A percentile compares a stretch with the other conserved stretches of the same genome.
Conservation (phyloP, 2,329 filamentous ascomycete species). For the Exserohilum turcica region DNA sequence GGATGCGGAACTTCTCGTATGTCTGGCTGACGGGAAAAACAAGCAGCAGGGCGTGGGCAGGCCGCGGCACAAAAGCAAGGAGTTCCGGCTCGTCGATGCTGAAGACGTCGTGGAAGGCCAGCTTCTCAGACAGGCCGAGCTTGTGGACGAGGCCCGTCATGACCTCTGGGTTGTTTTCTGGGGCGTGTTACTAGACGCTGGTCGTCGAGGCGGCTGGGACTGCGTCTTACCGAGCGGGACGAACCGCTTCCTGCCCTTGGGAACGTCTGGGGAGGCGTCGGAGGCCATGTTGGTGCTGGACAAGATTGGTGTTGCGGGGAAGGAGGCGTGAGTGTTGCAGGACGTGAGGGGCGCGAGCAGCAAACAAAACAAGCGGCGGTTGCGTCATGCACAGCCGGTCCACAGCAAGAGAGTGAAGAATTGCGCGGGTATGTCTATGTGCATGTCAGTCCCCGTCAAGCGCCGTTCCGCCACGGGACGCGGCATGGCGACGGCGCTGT, state of each 20-base stretch:
- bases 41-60: conserved; percentile 84
- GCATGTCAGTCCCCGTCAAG: not conserved
- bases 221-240: conserved; percentile 43
- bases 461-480: not conserved
- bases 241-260: conserved; percentile 44
- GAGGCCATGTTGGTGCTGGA: conserved; percentile 33
- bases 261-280: conserved; percentile 38
- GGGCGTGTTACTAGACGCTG: conserved; percentile 19
- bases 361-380: conserved; percentile 14
- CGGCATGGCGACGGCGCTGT: not conserved
- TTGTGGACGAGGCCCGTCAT: conserved; percentile 84
- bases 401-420: not conserved
- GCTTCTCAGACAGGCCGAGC: conserved; percentile 78
- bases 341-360: conserved; percentile 26
- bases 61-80: conserved; percentile 84
- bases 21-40: conserved; percentile 83
- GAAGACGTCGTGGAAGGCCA: conserved; percentile 89
- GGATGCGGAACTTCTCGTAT: conserved; percentile 76
- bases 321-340: conserved; percentile 4
- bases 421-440: too few relatives aligned
- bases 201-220: not conserved
- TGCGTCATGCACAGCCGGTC: conserved; percentile 2
- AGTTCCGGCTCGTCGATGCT: conserved; percentile 85
- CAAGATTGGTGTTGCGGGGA: conserved; percentile 18
- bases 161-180: conserved; percentile 82